Evolutionary conservation across 1,139 yeast genomes (phyloP).

Genomic region (Sugiyamaella japonica): DNA sequence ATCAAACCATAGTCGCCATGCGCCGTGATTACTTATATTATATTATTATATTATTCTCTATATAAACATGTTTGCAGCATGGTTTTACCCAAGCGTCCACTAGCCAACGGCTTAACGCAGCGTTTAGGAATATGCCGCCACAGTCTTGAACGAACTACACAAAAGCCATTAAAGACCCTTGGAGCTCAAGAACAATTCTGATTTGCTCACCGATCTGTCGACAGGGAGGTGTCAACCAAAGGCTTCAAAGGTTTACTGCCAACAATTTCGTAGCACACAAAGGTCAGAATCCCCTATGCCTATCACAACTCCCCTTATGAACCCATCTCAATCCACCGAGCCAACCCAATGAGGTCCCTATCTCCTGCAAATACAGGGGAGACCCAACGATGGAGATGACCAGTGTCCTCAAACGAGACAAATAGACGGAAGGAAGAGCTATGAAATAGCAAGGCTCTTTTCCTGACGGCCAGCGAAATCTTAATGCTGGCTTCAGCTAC

Average conservation of each 20-base stretch:
- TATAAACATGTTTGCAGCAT: conserved; percentile 86
- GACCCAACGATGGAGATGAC: conserved; percentile 31
- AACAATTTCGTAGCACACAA: conserved; percentile 6
- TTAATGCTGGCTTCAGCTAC: conserved; percentile 29
- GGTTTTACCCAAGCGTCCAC: conserved; percentile 91
- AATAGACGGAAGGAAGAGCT: conserved; percentile 13
- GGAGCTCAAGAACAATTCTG: conserved; percentile 42
- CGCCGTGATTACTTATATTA: too few species aligned
- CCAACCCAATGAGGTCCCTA: conserved; percentile 34
- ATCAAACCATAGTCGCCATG: conserved; percentile 1
- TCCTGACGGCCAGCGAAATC: conserved; percentile 8
- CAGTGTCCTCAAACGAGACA: conserved; percentile 21
- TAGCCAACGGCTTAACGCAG: conserved; percentile 80
- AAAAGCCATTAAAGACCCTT: conserved; percentile 32
- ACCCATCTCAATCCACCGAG: conserved; percentile 24
- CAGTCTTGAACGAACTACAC: conserved; percentile 39
- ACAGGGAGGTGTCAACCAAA: conserved; percentile 41
- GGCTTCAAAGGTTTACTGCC: conserved; percentile 27
- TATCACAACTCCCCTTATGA: conserved; percentile 9
- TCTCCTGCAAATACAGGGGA: conserved; percentile 32
- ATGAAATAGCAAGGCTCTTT: conserved; percentile 25
- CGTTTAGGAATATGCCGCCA: conserved; percentile 92
- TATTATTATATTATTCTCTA: conserved; percentile 16
- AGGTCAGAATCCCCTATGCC: conserved; percentile 20
- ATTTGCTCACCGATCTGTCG: conserved; percentile 43